A percentile compares a stretch with the other conserved stretches of the same genome.
phyloP scores from a whole-genome alignment of 1,284 basidiomycete species.

The Cryptococcus maquisensis region DNA sequence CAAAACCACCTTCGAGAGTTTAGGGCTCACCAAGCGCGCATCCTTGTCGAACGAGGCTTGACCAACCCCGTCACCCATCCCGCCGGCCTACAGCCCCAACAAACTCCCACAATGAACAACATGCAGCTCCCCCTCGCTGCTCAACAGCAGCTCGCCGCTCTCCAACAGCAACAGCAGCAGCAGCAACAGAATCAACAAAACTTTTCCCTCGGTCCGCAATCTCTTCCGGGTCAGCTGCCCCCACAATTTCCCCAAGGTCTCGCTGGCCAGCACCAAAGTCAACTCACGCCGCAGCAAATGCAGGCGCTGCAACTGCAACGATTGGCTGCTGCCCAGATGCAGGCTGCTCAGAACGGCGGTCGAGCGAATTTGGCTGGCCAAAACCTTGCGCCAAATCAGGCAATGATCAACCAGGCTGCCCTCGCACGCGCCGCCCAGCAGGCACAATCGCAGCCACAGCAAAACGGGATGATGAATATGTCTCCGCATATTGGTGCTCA shows the following conservation, averaged over 20 bases:
- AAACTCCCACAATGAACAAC: constrained; percentile 19
- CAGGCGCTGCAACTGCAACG: constrained; percentile 18
- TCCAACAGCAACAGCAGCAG: constrained; percentile 25
- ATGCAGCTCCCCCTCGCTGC: constrained; percentile 23
- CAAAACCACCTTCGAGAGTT: constrained; percentile 20
- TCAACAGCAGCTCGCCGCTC: constrained; percentile 29
- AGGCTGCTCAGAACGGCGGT: background rate
- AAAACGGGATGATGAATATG: constrained; percentile 1
- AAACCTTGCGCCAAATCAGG: background rate
- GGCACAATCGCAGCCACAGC: constrained; percentile 13
- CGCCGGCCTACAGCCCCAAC: constrained; percentile 16
- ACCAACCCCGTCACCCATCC: constrained; percentile 21
- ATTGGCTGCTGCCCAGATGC: constrained; percentile 11
- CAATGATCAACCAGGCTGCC: background rate
- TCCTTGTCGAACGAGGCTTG: constrained; percentile 22
- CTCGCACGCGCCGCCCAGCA: background rate
- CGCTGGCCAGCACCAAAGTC: background rate
- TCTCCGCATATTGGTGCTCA: background rate
- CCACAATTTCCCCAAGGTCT: constrained; percentile 12
- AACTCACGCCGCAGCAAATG: constrained; percentile 15
- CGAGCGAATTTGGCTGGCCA: background rate
- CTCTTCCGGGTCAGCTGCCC: constrained; percentile 1
- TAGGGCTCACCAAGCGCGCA: constrained; percentile 22
- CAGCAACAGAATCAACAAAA: constrained; percentile 5
- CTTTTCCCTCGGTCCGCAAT: constrained; percentile 3